A percentile compares a stretch with the other conserved stretches of the same genome.
Evolutionary conservation across 768 basidiomycete genomes (phyloP).

Genomic region (Goffeauzyma gilvescens): DNA sequence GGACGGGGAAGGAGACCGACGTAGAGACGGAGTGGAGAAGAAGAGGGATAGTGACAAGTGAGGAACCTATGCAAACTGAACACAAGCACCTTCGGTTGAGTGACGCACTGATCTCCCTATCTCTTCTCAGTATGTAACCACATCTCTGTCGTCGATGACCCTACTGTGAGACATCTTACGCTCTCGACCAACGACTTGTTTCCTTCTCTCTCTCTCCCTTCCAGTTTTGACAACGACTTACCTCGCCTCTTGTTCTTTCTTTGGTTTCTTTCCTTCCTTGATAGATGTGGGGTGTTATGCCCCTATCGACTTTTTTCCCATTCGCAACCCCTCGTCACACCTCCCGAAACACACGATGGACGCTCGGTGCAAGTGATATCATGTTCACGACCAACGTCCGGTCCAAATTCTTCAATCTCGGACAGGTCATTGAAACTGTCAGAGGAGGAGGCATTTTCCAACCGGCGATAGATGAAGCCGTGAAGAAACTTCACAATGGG

Average conservation of each 20-base stretch:
- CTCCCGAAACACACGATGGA: slow-evolving; percentile 44
- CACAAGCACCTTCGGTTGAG: neutral
- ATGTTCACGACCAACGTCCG: slow-evolving; percentile 78
- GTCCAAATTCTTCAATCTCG: slow-evolving; percentile 65
- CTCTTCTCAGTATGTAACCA: slow-evolving; percentile 61
- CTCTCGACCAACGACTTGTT: no score
- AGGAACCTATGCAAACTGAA: slow-evolving; percentile 15
- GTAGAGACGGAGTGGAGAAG: slow-evolving; percentile 35
- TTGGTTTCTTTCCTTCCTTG: slow-evolving; percentile 32
- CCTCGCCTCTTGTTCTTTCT: neutral
- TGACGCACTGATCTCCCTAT: slow-evolving; percentile 2
- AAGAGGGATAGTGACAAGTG: slow-evolving; percentile 57
- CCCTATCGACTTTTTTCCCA: slow-evolving; percentile 42
- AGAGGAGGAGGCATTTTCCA: slow-evolving; percentile 80
- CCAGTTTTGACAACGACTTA: neutral
- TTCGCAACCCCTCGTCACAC: slow-evolving; percentile 36
- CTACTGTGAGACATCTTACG: slow-evolving; percentile 15
- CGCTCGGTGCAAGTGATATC: slow-evolving; percentile 77
- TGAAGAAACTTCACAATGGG: slow-evolving; percentile 58
- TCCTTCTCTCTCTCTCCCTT: neutral
- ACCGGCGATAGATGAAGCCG: slow-evolving; percentile 63
- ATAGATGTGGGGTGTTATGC: slow-evolving; percentile 70
- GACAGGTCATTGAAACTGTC: slow-evolving; percentile 82
- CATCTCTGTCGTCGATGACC: slow-evolving; percentile 50
- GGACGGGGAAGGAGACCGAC: neutral